Percentiles rank a stretch among this genome's conserved stretches.
These are phyloP conservation scores for Miscanthus lutarioriparius DNA, from an alignment of 176 grass and related monocot genomes.

Conservation along the genomic window DNA sequence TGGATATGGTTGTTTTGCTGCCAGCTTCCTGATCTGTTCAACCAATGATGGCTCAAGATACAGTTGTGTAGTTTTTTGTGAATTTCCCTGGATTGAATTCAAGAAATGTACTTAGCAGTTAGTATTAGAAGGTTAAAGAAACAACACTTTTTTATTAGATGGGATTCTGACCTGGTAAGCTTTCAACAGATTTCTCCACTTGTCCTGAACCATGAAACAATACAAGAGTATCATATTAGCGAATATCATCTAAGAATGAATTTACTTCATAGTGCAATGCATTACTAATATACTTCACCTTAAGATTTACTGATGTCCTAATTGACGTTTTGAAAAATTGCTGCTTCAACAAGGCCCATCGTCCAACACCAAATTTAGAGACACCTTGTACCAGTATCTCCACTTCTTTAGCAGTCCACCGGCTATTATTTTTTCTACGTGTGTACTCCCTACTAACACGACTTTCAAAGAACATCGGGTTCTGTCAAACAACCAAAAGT, in stretches of 20 bases:
- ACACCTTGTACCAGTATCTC: not conserved
- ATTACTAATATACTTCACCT: constrained; percentile 17
- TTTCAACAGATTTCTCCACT: constrained; percentile 32
- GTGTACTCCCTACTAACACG: not conserved
- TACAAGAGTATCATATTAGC: not conserved
- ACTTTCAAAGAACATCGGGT: not conserved
- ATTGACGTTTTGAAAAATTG: constrained; percentile 9
- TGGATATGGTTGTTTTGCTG: not conserved
- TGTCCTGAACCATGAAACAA: constrained; percentile 22
- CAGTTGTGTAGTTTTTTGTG: not conserved
- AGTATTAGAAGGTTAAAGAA: not conserved
- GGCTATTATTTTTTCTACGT: constrained; percentile 20
- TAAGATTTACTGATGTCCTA: constrained; percentile 16
- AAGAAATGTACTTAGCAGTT: not conserved
- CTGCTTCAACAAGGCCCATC: not conserved
- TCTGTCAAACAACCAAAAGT: not conserved
- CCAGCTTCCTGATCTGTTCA: constrained; percentile 11
- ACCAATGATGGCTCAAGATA: constrained; percentile 13
- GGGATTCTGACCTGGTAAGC: not conserved
- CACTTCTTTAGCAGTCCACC: constrained; percentile 27
- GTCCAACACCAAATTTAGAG: not conserved
- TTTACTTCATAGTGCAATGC: not conserved
- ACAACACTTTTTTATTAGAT: not conserved
- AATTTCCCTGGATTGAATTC: not conserved
- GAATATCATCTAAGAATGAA: constrained; percentile 1